Evolutionary conservation across 2,329 filamentous ascomycete species (phyloP), one percentile per base, ranked within the genome.

Genomic region (Sporothrix pseudoabietina): DNA sequence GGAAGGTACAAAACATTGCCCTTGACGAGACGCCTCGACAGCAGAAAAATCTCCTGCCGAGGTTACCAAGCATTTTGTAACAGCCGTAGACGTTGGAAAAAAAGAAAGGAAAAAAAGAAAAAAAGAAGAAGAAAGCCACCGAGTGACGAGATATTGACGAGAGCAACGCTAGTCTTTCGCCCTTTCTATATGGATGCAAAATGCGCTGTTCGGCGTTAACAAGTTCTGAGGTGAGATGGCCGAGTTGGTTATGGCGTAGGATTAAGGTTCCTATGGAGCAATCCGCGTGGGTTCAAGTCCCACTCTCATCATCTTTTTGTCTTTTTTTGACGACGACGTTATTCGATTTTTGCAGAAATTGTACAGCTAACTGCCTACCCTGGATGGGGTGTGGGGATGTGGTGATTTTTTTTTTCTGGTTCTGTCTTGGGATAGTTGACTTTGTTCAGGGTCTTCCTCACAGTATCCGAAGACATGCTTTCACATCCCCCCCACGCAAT

Each of bases 281-380:
- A 77, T 77, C 80, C 80, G 79, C 80, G 80, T 82, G 80, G 80
- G 80, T 81, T 82, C 80, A 79, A 81, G 70, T 74, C 73, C 73
- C 73, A 74, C 73, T 74, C 73, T 72, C 52, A 69, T 69, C 66
- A 69, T 71, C 3, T 26, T 59, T 71, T 49, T 47, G 39, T 26
- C 4, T 4, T 61, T 71, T 61, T 49, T 61, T 61, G 49, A n/a
- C 12, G 1, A 32, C 19, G 1, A n/a, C 3, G 10, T 26, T 26
- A 2, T 47, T 65, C 26, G 26, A 22, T 12, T 22, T 26, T 30
- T 19, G 22, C 52, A 22, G 22, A 30, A 30, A n/a, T 9, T 22
- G 26, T 22, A 12, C 9, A 44, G 41, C 1, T 10, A 9, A 12
- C 41, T 12, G 3, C 6, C 3, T 12, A 12, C 41, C 3, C 9